Conservation (phyloP, 352 stramenopile species). For the Albugo candida region DNA sequence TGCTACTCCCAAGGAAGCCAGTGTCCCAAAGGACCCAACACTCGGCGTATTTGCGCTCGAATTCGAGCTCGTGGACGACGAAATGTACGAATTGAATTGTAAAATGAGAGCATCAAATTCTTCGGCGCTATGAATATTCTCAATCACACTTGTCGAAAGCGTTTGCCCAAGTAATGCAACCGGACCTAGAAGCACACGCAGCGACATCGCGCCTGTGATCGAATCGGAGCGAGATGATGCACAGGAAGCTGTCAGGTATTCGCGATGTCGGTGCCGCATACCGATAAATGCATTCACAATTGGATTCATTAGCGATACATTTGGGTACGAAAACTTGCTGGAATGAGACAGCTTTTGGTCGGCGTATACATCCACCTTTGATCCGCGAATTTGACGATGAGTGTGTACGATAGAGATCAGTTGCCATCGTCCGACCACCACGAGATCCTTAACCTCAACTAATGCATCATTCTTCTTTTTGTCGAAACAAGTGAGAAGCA, state of each 20-base stretch:
- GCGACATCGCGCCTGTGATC: slow-evolving; percentile 13
- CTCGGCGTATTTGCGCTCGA: slow-evolving; percentile 10
- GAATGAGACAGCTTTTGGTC: slow-evolving; percentile 56
- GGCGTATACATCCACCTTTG: slow-evolving; percentile 63
- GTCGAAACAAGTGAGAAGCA: slow-evolving; percentile 68
- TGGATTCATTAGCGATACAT: slow-evolving; percentile 47
- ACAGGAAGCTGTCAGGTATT: not conserved
- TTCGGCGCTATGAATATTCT: slow-evolving; percentile 42
- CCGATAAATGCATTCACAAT: slow-evolving; percentile 62
- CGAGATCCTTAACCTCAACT: slow-evolving; percentile 43
- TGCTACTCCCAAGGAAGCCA: not conserved
- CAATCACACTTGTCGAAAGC: slow-evolving; percentile 31
- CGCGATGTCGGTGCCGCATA: slow-evolving; percentile 53
- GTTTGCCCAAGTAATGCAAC: slow-evolving; percentile 37
- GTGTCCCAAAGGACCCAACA: not conserved
- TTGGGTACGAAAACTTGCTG: slow-evolving; percentile 55
- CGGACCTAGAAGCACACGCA: slow-evolving; percentile 40
- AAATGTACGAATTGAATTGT: slow-evolving; percentile 63
- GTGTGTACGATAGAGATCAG: slow-evolving; percentile 71
- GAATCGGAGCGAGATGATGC: not conserved
- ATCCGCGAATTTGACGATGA: slow-evolving; percentile 65
- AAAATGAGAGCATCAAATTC: slow-evolving; percentile 58
- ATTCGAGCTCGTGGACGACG: slow-evolving; percentile 23
- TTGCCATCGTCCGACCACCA: slow-evolving; percentile 50
- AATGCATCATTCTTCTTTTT: slow-evolving; percentile 76